Evolutionary conservation across 2,329 filamentous ascomycete species (phyloP), one percentile per base, ranked within the genome.

Genomic region (Thermochaetoides dissita): DNA sequence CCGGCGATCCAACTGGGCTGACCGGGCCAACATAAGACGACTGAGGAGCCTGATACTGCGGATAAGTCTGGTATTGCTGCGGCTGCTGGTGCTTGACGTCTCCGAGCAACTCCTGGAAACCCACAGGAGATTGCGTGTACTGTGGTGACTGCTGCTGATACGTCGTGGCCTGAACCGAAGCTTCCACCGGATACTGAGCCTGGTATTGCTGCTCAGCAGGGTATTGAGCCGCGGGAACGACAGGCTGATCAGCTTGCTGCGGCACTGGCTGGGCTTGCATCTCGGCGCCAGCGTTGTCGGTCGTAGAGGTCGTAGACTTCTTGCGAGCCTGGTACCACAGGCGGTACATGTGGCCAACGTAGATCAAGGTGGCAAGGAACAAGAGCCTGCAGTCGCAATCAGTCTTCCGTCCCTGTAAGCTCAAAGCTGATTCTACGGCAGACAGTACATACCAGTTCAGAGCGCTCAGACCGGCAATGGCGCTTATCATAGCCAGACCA

Each of bases 401-500:
- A 3, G 28, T 34, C 7, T 35, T 3, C 8, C 11, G 29, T 2
- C 7, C 10, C 32, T 12, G 12, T 34, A 17, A 11, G 7, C 6
- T 24, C 17, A 24, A 24, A 24, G 17, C 17, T 24, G 10, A 31
- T 7, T 2, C 17, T 10, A 3, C 8, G 8, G 3, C 9, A 4
- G 17, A 30, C 6, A 12, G 8, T n/a, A 51, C 53, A 37, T 43
- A 57, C 55, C 53, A 54, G 32, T 49, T 17, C 8, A 59, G 41
- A 0, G 56, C 57, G 24, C 55, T 58, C 30, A 59, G 39, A 3
- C 57, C 57, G 8, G 57, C 55, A 41, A 59, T 49, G 42, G 51
- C 54, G 40, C 51, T 53, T 34, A 59, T 57, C n/a, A 49, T 17
- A 10, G 51, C 53, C 2, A 56, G 51, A 1, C 50, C 50, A 1